Conservation (phyloP, 441 rosid genomes). For the Adansonia gregorii region DNA sequence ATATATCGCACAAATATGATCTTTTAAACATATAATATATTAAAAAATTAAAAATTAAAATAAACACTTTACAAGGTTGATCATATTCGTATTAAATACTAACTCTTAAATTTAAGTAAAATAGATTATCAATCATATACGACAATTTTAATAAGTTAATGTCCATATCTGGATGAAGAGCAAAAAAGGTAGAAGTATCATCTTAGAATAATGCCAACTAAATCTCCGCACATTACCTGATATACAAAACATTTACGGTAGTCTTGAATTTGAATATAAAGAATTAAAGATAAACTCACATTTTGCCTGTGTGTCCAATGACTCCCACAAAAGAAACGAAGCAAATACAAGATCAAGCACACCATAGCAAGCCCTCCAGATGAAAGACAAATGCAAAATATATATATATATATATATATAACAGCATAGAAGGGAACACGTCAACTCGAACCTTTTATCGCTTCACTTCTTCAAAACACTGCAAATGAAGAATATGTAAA, state of each 20-base stretch:
- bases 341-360: slow-evolving; percentile 28
- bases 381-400: slow-evolving; percentile 27
- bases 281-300: slow-evolving; percentile 20
- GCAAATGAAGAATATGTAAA: slow-evolving; percentile 32
- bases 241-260: not conserved
- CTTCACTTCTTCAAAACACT: slow-evolving; percentile 77
- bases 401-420: no score
- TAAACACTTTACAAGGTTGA: no score
- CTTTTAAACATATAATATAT: no score
- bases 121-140: no score
- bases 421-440: slow-evolving; percentile 27
- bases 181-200: not conserved
- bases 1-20: no score
- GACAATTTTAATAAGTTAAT: not conserved
- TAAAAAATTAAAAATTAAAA: no score
- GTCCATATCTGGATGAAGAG: not conserved
- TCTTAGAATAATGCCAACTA: not conserved
- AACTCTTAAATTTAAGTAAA: no score
- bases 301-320: slow-evolving; percentile 22
- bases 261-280: slow-evolving; percentile 24
- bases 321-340: slow-evolving; percentile 28
- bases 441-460: slow-evolving; percentile 12
- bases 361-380: slow-evolving; percentile 22
- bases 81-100: no score
- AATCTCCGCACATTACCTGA: not conserved